Evolutionary conservation across 495 filamentous ascomycete species (phyloP).

Genomic region (Hypoxylon lienhwacheense): DNA sequence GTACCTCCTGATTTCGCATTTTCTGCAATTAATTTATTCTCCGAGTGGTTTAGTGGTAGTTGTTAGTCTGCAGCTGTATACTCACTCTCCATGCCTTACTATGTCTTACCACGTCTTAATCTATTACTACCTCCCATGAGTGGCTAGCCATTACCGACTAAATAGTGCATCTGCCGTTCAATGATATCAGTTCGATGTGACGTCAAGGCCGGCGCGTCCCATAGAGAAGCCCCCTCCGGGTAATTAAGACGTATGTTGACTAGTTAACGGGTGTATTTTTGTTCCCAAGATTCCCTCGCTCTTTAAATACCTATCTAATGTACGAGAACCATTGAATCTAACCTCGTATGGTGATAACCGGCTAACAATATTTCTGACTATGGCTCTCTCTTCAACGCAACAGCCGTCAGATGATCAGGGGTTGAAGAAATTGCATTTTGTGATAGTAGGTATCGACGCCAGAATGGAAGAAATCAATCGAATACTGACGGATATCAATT

Average conservation of each 20-base stretch:
- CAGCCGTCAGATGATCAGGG: slow-evolving; percentile 3
- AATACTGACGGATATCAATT: neutral
- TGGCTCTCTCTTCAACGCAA: slow-evolving; percentile 19
- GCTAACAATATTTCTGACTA: neutral
- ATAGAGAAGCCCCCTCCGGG: slow-evolving; percentile 18
- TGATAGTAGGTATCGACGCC: slow-evolving; percentile 32
- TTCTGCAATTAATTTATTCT: too few species aligned
- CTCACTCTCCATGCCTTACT: slow-evolving; percentile 6
- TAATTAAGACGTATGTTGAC: slow-evolving; percentile 29
- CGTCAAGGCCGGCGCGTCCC: slow-evolving; percentile 13
- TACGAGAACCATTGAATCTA: neutral
- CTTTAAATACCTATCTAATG: too few species aligned
- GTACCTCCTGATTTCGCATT: too few species aligned
- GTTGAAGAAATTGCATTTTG: slow-evolving; percentile 36
- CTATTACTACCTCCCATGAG: neutral
- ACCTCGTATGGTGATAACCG: neutral
- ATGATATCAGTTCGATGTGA: slow-evolving; percentile 13
- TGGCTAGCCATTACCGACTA: slow-evolving; percentile 1
- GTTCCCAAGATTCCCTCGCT: slow-evolving; percentile 7
- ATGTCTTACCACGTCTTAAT: slow-evolving; percentile 16
- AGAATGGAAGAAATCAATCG: neutral
- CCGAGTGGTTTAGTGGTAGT: too few species aligned
- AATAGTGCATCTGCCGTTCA: slow-evolving; percentile 21
- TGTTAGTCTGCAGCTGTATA: too few species aligned
- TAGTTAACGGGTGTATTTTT: slow-evolving; percentile 12